Conservation (phyloP, 345 rosid species). For the Rhizophora apiculata region DNA sequence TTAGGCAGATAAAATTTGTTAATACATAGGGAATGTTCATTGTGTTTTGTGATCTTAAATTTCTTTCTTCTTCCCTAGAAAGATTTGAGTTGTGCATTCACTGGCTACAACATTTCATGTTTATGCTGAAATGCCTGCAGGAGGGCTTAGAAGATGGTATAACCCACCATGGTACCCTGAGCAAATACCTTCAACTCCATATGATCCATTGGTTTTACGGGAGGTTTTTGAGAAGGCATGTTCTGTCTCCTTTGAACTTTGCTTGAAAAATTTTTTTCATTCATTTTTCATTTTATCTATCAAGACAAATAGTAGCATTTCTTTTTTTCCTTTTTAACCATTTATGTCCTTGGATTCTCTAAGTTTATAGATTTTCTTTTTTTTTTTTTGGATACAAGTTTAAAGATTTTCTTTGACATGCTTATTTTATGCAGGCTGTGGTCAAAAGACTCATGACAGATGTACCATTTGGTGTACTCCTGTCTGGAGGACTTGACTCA, state of each 20-base stretch:
- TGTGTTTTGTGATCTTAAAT: too few species aligned
- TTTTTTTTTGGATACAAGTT: background rate
- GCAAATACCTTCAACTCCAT: constrained; percentile 63
- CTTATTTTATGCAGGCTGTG: constrained; percentile 53
- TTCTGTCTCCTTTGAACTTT: constrained; percentile 9
- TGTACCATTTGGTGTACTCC: constrained; percentile 85
- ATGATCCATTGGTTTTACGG: constrained; percentile 52
- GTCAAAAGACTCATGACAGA: constrained; percentile 81
- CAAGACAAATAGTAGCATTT: background rate
- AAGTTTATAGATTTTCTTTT: background rate
- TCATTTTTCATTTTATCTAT: background rate
- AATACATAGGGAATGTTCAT: too few species aligned
- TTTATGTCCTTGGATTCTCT: background rate
- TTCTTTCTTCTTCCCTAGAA: too few species aligned
- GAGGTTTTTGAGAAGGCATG: constrained; percentile 65
- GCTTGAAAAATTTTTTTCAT: background rate
- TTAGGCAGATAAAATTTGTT: too few species aligned
- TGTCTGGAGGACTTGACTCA: constrained; percentile 88
- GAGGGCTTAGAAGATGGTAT: constrained; percentile 74
- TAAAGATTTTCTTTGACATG: background rate
- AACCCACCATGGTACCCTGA: constrained; percentile 71
- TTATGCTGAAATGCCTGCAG: constrained; percentile 34
- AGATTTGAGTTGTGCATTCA: background rate
- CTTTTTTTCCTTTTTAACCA: background rate
- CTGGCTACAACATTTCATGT: background rate